phyloP scores from a whole-genome alignment of 2,329 filamentous ascomycete genomes.

The Nemania serpens region DNA sequence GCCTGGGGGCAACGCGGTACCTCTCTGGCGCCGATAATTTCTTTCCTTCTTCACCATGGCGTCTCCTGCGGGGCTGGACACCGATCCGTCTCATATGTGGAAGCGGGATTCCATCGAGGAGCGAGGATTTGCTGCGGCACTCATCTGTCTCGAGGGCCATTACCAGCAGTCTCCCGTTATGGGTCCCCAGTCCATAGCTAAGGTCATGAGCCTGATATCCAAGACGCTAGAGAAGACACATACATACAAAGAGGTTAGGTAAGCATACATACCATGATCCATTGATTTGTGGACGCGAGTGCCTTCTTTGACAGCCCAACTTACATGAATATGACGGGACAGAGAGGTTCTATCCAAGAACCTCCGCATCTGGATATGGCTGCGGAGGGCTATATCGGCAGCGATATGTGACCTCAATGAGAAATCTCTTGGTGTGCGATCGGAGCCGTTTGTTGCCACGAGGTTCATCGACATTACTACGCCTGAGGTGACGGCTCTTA shows the following conservation, averaged over 20 bases:
- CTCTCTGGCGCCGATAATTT: not conserved
- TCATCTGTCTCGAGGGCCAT: conserved; percentile 66
- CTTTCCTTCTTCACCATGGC: conserved; percentile 26
- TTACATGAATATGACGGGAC: conserved; percentile 5
- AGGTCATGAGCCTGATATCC: conserved; percentile 61
- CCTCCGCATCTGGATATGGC: conserved; percentile 68
- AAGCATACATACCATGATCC: conserved; percentile 28
- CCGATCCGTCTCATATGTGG: conserved; percentile 38
- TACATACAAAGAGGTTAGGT: conserved; percentile 64
- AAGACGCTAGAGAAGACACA: conserved; percentile 69
- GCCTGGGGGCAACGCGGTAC: not conserved
- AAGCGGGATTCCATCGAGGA: conserved; percentile 63
- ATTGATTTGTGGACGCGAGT: not conserved
- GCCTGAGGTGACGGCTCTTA: conserved; percentile 65
- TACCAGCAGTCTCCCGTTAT: conserved; percentile 62
- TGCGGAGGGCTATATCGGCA: conserved; percentile 64
- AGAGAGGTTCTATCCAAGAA: conserved; percentile 66
- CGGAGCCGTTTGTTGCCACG: conserved; percentile 58
- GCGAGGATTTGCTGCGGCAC: conserved; percentile 62
- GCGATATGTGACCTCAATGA: conserved; percentile 65
- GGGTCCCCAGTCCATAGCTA: conserved; percentile 59
- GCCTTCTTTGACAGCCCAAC: not conserved
- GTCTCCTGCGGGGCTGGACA: conserved; percentile 33
- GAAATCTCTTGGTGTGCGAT: conserved; percentile 61
- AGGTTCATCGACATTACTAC: conserved; percentile 58